Evolutionary conservation across 2,329 filamentous ascomycete genomes (phyloP).

Genomic region (Fusarium nodosum): DNA sequence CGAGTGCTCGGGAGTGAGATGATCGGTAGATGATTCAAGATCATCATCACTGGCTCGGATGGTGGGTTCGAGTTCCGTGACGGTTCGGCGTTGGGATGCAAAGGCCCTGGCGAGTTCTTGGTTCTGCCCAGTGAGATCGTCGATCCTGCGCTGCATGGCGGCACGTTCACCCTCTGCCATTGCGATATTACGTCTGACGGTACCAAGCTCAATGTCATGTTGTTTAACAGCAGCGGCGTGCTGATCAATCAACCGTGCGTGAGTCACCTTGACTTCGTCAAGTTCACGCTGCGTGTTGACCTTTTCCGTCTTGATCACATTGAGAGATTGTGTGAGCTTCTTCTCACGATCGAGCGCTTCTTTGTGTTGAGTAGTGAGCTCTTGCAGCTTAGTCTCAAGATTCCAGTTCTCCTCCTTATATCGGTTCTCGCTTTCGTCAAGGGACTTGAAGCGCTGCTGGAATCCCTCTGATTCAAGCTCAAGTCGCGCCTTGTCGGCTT

Average conservation of each 20-base stretch:
- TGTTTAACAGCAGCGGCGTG: constrained; percentile 81
- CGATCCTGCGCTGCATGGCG: constrained; percentile 85
- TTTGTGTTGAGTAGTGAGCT: constrained; percentile 79
- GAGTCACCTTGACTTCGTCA: constrained; percentile 86
- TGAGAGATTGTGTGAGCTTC: constrained; percentile 80
- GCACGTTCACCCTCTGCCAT: constrained; percentile 83
- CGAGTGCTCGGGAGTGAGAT: constrained; percentile 87
- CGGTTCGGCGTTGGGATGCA: constrained; percentile 77
- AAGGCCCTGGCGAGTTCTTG: constrained; percentile 90
- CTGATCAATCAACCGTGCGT: constrained; percentile 85
- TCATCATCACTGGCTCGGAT: constrained; percentile 72
- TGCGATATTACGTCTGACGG: constrained; percentile 82
- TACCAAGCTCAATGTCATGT: constrained; percentile 89
- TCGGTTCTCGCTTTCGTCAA: constrained; percentile 94
- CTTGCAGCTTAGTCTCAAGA: constrained; percentile 91
- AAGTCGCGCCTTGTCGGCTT: constrained; percentile 80
- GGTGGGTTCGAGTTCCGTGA: constrained; percentile 73
- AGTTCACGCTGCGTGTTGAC: constrained; percentile 83
- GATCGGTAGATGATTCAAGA: constrained; percentile 74
- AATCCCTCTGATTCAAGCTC: constrained; percentile 86
- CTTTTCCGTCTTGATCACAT: constrained; percentile 79
- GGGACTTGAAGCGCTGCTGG: constrained; percentile 80
- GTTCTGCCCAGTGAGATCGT: constrained; percentile 90
- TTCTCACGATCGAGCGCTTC: constrained; percentile 87
- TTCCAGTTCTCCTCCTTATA: constrained; percentile 99